These are phyloP conservation scores for Pelargonium fulgidum DNA, from an alignment of 441 rosid species.

Conservation along the genomic window DNA sequence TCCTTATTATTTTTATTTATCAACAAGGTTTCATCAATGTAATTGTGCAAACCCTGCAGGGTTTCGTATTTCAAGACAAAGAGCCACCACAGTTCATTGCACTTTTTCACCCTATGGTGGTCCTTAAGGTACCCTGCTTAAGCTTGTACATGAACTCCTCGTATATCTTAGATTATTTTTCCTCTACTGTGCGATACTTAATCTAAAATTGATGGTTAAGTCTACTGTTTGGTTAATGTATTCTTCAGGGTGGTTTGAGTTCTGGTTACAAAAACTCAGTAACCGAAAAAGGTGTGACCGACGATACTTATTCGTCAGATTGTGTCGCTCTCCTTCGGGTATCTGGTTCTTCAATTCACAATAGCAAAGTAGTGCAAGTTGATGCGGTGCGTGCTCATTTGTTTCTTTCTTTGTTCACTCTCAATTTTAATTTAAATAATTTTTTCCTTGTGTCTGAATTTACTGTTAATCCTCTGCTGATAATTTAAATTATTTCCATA, in stretches of 20 bases:
- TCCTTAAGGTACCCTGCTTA: conserved; percentile 66
- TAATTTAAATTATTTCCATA: not conserved
- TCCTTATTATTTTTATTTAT: not conserved
- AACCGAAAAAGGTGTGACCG: conserved; percentile 55
- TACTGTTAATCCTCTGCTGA: not conserved
- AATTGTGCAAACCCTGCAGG: conserved; percentile 39
- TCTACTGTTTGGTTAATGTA: not conserved
- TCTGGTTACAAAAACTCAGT: conserved; percentile 63
- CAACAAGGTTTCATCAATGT: not conserved
- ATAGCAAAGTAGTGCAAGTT: conserved; percentile 73
- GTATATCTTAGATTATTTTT: not conserved
- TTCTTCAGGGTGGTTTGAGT: conserved; percentile 82
- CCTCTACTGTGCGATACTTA: conserved; percentile 2
- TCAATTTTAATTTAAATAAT: conserved; percentile 4
- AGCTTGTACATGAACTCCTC: conserved; percentile 7
- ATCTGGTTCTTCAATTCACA: conserved; percentile 75
- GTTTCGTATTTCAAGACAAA: conserved; percentile 79
- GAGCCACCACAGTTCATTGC: conserved; percentile 95
- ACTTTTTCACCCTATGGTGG: conserved; percentile 88
- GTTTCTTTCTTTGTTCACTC: conserved; percentile 12
- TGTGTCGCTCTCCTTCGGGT: conserved; percentile 69
- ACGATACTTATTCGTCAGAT: conserved; percentile 72
- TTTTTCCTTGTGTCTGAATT: not conserved
- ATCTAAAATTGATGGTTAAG: conserved; percentile 12
- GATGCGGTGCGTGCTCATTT: conserved; percentile 55